A percentile compares a stretch with the other conserved stretches of the same genome.
Conservation (phyloP, 2,329 filamentous ascomycete genomes). For the Tolypocladium ophioglossoides region DNA sequence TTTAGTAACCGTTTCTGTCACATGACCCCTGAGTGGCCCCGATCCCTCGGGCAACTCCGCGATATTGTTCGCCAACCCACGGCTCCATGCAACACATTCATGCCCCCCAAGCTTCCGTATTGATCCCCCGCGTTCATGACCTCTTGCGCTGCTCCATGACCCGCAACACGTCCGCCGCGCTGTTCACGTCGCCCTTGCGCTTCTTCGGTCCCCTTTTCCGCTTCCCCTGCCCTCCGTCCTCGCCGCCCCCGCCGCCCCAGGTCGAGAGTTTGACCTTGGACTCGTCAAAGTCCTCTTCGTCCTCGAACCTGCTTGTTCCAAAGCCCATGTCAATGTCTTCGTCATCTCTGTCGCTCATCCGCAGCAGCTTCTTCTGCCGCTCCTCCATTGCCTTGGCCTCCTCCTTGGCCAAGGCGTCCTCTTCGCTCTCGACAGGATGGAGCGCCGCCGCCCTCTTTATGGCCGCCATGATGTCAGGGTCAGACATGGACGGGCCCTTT, state of each 20-base stretch:
- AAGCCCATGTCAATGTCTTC: conserved; percentile 94
- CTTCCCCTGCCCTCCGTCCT: conserved; percentile 38
- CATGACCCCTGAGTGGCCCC: background rate
- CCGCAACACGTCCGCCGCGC: conserved; percentile 66
- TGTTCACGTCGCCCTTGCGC: conserved; percentile 70
- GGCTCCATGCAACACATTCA: background rate
- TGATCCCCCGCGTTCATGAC: conserved; percentile 7
- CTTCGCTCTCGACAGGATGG: conserved; percentile 31
- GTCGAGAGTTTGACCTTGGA: conserved; percentile 56
- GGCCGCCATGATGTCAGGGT: conserved; percentile 72
- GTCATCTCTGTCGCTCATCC: conserved; percentile 65
- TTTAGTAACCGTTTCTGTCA: background rate
- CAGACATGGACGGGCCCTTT: conserved; percentile 48
- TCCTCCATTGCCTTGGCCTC: conserved; percentile 49
- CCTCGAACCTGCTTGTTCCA: conserved; percentile 75
- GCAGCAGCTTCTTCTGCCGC: conserved; percentile 63
- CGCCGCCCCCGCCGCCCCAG: conserved; percentile 48
- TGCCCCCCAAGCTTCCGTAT: no score
- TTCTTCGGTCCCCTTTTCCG: conserved; percentile 65
- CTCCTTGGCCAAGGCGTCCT: conserved; percentile 28
- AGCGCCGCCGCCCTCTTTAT: conserved; percentile 74
- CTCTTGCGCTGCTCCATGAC: conserved; percentile 56
- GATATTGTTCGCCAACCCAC: background rate
- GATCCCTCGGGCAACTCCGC: background rate
- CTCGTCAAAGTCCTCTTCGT: conserved; percentile 73